These are phyloP conservation scores for Rachicladosporium sp. DNA, from an alignment of 2,329 filamentous ascomycete genomes.

Conservation along the genomic window DNA sequence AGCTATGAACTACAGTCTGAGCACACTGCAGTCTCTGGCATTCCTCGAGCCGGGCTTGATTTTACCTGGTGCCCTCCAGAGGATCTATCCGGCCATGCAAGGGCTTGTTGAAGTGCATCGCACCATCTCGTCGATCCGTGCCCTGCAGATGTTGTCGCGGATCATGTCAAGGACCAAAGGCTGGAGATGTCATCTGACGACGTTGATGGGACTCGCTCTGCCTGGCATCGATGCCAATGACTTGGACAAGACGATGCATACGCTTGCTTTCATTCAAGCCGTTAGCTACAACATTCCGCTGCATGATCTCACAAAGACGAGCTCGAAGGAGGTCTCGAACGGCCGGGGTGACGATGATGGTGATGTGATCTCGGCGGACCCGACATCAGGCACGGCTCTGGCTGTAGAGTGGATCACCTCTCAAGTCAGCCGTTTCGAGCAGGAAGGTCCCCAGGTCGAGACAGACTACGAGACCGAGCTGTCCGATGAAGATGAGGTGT, in stretches of 20 bases:
- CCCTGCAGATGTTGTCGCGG: slow-evolving; percentile 81
- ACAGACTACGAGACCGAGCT: slow-evolving; percentile 76
- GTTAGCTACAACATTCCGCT: slow-evolving; percentile 95
- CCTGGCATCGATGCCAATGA: slow-evolving; percentile 98
- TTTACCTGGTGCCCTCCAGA: slow-evolving; percentile 80
- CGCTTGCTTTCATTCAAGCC: slow-evolving; percentile 86
- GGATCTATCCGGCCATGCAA: slow-evolving; percentile 94
- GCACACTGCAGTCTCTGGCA: slow-evolving; percentile 75
- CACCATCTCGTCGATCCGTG: slow-evolving; percentile 84
- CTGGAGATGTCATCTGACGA: slow-evolving; percentile 93
- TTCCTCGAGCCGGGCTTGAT: slow-evolving; percentile 87
- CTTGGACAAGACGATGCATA: slow-evolving; percentile 89
- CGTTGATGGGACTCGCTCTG: slow-evolving; percentile 77
- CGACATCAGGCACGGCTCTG: slow-evolving; percentile 43
- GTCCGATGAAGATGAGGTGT: slow-evolving; percentile 72
- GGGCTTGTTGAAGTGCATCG: slow-evolving; percentile 94
- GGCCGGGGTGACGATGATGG: slow-evolving; percentile 43
- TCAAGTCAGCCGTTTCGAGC: slow-evolving; percentile 88
- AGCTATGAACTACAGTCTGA: slow-evolving; percentile 82
- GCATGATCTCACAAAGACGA: slow-evolving; percentile 58
- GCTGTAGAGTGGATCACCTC: slow-evolving; percentile 89
- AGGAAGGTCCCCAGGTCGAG: slow-evolving; percentile 70
- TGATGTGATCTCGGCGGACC: slow-evolving; percentile 36
- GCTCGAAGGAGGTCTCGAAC: slow-evolving; percentile 1
- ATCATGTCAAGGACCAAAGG: slow-evolving; percentile 87